These are phyloP conservation scores for Tympanopsis confertula DNA, from an alignment of 2,329 filamentous ascomycete species.

Conservation along the genomic window DNA sequence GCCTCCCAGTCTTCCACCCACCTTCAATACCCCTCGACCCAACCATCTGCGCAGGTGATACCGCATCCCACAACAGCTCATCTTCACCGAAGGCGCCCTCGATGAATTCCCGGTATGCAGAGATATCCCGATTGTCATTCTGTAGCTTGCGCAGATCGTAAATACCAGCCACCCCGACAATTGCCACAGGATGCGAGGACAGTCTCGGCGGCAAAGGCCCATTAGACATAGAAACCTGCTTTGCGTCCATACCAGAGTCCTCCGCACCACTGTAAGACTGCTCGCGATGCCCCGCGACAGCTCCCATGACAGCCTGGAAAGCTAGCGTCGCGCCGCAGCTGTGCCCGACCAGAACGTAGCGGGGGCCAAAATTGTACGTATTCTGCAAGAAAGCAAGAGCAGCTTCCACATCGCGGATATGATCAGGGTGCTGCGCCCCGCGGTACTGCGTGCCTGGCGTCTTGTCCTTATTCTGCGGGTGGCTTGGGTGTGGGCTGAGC, in stretches of 20 bases:
- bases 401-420: conserved; percentile 24
- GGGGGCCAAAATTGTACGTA: conserved; percentile 20
- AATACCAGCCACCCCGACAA: conserved; percentile 28
- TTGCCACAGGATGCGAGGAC: conserved; percentile 17
- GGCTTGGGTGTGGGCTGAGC: conserved; percentile 24
- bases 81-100: conserved; percentile 26
- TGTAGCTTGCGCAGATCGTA: conserved; percentile 25
- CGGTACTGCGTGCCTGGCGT: conserved; percentile 16
- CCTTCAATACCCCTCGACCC: conserved; percentile 14
- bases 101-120: conserved; percentile 23
- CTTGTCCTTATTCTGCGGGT: conserved; percentile 19
- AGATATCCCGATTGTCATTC: conserved; percentile 15
- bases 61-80: conserved; percentile 20
- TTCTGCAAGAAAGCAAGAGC: conserved; percentile 25
- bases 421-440: conserved; percentile 27
- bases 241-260: neutral
- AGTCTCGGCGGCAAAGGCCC: conserved; percentile 4
- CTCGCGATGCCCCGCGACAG: conserved; percentile 6
- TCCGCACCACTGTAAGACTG: too few relatives aligned
- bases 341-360: conserved; percentile 30
- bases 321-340: conserved; percentile 32
- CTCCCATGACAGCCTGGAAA: conserved; percentile 26
- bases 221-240: neutral
- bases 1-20: conserved; percentile 18
- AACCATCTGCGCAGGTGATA: conserved; percentile 21